phyloP scores from a whole-genome alignment of 805 yeast species.

The Monosporozyma unispora region DNA sequence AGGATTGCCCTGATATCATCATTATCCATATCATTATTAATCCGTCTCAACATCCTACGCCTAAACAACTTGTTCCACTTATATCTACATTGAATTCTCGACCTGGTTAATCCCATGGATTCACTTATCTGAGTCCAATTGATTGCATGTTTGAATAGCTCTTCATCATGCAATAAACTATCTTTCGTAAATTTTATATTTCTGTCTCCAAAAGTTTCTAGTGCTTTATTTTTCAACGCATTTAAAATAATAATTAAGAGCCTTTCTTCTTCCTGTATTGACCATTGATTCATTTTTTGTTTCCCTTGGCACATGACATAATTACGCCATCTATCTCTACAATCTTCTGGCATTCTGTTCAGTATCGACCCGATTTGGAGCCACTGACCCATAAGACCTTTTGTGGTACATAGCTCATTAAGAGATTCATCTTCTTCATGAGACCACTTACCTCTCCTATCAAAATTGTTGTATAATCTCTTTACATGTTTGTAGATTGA shows the following conservation, averaged over 20 bases:
- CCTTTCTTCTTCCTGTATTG: conserved; percentile 53
- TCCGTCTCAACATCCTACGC: conserved; percentile 26
- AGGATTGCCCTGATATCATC: conserved; percentile 42
- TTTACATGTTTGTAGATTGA: conserved; percentile 82
- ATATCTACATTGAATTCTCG: conserved; percentile 85
- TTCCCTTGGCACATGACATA: conserved; percentile 77
- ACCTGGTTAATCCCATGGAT: conserved; percentile 70
- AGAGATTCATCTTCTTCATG: conserved; percentile 61
- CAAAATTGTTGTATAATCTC: conserved; percentile 72
- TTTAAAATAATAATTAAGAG: conserved; percentile 41
- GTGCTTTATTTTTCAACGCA: conserved; percentile 4
- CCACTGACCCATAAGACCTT: conserved; percentile 67
- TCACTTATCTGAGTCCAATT: conserved; percentile 88
- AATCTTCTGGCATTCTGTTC: conserved; percentile 92
- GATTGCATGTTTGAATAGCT: conserved; percentile 33
- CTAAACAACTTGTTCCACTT: conserved; percentile 76
- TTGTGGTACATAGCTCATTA: conserved; percentile 47
- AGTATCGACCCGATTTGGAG: conserved; percentile 61
- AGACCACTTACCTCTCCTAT: conserved; percentile 81
- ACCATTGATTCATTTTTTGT: conserved; percentile 68
- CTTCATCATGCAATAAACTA: conserved; percentile 5
- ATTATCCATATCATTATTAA: conserved; percentile 25
- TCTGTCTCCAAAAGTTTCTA: conserved; percentile 2
- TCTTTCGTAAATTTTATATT: conserved; percentile 1
- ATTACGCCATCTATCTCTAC: conserved; percentile 89